phyloP scores from a whole-genome alignment of 768 basidiomycete species.

The Tricholoma matsutake region DNA sequence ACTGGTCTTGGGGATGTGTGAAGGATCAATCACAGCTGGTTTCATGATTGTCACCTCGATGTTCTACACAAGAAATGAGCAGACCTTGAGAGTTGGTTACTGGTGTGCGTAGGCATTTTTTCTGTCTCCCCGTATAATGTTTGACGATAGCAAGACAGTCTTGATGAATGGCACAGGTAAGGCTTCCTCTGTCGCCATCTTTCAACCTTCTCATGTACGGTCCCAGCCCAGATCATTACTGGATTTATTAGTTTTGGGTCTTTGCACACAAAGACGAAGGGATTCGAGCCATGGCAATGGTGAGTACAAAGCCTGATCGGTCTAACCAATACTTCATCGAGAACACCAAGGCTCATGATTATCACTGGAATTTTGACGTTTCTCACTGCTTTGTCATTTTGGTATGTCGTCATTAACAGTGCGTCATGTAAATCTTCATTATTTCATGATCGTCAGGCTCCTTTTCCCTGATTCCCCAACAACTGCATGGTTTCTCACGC shows the following conservation, averaged over 20 bases:
- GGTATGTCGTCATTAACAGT: conserved; percentile 33
- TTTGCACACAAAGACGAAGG: conserved; percentile 53
- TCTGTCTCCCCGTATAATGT: background rate
- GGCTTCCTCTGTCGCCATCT: conserved; percentile 3
- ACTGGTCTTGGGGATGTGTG: conserved; percentile 68
- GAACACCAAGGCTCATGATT: conserved; percentile 54
- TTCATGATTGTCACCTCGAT: conserved; percentile 76
- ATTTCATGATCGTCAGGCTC: conserved; percentile 38
- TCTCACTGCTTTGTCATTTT: conserved; percentile 48
- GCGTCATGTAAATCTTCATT: background rate
- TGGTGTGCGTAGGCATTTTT: conserved; percentile 57
- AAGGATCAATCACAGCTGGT: conserved; percentile 69
- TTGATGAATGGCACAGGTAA: conserved; percentile 73
- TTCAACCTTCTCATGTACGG: background rate
- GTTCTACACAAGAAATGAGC: conserved; percentile 75
- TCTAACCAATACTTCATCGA: background rate
- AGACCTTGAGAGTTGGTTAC: conserved; percentile 67
- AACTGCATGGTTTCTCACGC: conserved; percentile 70
- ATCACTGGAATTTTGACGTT: conserved; percentile 64
- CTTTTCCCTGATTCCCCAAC: conserved; percentile 76
- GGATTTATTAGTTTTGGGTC: conserved; percentile 68
- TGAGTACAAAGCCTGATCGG: conserved; percentile 10
- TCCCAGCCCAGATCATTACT: conserved; percentile 64
- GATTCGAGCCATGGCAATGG: conserved; percentile 77
- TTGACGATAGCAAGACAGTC: conserved; percentile 34